Conservation (phyloP, 2,329 filamentous ascomycete species). For the Magnaporthales sp. region DNA sequence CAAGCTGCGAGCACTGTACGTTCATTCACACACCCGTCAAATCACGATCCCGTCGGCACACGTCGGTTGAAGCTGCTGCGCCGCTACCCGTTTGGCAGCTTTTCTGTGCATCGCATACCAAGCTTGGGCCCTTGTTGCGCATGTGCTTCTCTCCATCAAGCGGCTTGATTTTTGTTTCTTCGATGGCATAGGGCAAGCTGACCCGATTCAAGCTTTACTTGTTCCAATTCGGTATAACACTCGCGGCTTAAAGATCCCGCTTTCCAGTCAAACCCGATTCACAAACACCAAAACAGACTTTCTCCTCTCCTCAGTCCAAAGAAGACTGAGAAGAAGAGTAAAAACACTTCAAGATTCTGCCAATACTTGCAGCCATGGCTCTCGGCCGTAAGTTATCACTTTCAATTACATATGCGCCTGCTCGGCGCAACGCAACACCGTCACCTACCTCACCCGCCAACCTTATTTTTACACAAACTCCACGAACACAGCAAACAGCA, state of each 20-base stretch:
- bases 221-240: background rate
- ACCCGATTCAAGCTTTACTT: background rate
- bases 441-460: background rate
- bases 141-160: background rate
- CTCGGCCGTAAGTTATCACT: conserved; percentile 5
- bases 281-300: background rate
- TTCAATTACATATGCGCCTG: background rate
- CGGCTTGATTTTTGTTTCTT: background rate
- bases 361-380: conserved; percentile 5
- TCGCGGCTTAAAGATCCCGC: background rate
- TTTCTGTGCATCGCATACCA: background rate
- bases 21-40: background rate
- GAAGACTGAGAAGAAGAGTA: background rate
- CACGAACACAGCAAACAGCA: background rate
- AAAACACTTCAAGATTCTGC: background rate
- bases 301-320: background rate
- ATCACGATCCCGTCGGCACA: background rate
- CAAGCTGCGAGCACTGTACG: background rate
- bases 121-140: background rate
- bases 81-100: background rate
- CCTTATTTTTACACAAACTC: background rate
- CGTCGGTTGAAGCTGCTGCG: background rate
- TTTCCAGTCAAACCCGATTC: background rate
- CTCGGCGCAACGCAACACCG: background rate
- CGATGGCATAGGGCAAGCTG: background rate